Percentiles rank a stretch among this genome's conserved stretches.
Evolutionary conservation across 108 stramenopile species (phyloP).

Genomic region (Cyclotella baltica): DNA sequence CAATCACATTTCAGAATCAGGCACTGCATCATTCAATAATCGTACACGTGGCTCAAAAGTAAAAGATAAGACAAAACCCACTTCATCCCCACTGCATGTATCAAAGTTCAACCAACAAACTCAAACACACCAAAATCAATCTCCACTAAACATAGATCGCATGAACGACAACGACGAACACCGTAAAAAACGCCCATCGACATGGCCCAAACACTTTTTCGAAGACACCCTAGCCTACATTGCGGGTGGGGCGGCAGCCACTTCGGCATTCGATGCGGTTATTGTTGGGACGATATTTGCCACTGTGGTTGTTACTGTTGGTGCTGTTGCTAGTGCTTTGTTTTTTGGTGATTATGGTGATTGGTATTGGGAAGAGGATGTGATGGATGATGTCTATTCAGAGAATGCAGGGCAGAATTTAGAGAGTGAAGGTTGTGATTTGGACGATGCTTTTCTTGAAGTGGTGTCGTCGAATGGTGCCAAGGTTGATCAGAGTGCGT

Average conservation of each 20-base stretch:
- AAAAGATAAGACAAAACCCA: neutral
- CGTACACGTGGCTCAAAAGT: too few relatives aligned
- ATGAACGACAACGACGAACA: neutral
- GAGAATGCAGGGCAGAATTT: neutral
- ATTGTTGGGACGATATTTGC: slow-evolving; percentile 32
- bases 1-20: slow-evolving; percentile 19
- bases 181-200: neutral
- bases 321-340: slow-evolving; percentile 16
- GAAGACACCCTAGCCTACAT: slow-evolving; percentile 34
- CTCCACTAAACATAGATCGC: neutral
- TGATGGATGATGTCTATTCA: neutral
- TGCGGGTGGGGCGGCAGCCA: slow-evolving; percentile 38
- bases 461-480: neutral
- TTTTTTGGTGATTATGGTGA: slow-evolving; percentile 7
- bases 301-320: slow-evolving; percentile 33
- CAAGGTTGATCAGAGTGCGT: neutral
- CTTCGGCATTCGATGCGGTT: slow-evolving; percentile 28
- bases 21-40: neutral
- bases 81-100: neutral
- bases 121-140: neutral
- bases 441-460: neutral
- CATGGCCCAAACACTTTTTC: slow-evolving; percentile 25
- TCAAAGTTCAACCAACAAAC: neutral
- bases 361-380: neutral
- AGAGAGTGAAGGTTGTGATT: slow-evolving; percentile 27